Evolutionary conservation across 2,329 filamentous ascomycete genomes (phyloP).

Genomic region (Penicillium sp.): DNA sequence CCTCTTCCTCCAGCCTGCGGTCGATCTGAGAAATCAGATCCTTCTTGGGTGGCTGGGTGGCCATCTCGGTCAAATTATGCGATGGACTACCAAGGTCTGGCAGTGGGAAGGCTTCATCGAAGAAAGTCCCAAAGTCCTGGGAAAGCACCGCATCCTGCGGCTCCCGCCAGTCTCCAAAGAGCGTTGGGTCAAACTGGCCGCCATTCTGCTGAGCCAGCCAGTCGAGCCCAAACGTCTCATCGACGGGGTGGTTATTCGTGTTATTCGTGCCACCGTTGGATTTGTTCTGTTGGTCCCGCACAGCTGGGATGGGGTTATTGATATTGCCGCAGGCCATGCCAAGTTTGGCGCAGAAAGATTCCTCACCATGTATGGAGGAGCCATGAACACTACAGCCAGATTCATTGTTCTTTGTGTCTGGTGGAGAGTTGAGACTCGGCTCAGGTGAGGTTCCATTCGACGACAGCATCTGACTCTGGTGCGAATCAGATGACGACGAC

Average conservation of each 20-base stretch:
- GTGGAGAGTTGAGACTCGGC: constrained; percentile 44
- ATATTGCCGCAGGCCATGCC: constrained; percentile 48
- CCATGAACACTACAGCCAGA: constrained; percentile 27
- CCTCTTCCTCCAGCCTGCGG: constrained; percentile 65
- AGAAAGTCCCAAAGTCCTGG: constrained; percentile 70
- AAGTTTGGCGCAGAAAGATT: constrained; percentile 46
- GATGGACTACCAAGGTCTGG: constrained; percentile 78
- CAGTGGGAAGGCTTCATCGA: constrained; percentile 74
- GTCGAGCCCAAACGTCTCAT: constrained; percentile 47
- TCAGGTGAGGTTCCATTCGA: constrained; percentile 53
- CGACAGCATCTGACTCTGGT: constrained; percentile 44
- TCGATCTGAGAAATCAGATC: constrained; percentile 79
- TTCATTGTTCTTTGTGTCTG: constrained; percentile 38
- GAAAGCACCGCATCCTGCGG: constrained; percentile 78
- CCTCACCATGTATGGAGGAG: constrained; percentile 42
- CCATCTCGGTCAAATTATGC: constrained; percentile 55
- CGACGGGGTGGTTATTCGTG: constrained; percentile 26
- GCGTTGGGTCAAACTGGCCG: constrained; percentile 83
- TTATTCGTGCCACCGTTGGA: constrained; percentile 33
- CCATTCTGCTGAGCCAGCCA: constrained; percentile 79
- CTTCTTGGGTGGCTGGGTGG: constrained; percentile 54
- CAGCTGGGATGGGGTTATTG: constrained; percentile 45
- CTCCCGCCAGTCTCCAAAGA: constrained; percentile 92
- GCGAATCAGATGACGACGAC: constrained; percentile 50
- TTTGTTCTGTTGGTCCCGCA: constrained; percentile 26